Base-by-base conservation (phyloP, 306 rosid genomes). In the Prunus salicina region DNA sequence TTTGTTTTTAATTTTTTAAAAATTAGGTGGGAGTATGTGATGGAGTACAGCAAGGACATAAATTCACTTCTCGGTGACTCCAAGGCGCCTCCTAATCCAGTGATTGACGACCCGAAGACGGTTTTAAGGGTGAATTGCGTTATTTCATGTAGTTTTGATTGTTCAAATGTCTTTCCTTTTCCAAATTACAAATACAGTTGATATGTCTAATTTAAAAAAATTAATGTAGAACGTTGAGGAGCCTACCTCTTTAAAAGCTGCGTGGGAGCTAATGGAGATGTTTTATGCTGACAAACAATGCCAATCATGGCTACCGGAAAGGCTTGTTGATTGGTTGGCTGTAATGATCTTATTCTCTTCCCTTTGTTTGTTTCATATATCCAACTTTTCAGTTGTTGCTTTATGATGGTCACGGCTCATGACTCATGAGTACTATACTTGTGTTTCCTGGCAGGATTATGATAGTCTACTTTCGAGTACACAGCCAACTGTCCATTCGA, bases 271-370 rank as follows among this genome's bases (percentile, higher is more conserved):
- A 82, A 81, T 94, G 91, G 95, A 89, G 84, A 87, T 94, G 78
- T 94, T 94, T 84, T 94, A 90, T 81, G 97, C 88, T 1, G 98
- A 94, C 88, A 94, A 89, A 82, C 89, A 84, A 74, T 91, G 91
- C 71, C 97, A 89, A 85, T 82, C 95, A 64, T 94, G 96, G 96
- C 88, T 87, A 77, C 90, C 88, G 62, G 98, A 94, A 83, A 91
- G 89, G 75, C 93, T 94, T 76, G 95, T 92, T 81, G 98, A 94
- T 88, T 94, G 98, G 97, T 80, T 94, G 88, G 88, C 95, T 76
- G 98, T 94, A 94, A 86, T 85, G 87, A 87, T 89, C 89, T 67
- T 70, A 70, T 70, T 74, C 67, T 38, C 62, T 72, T 38, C 67
- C 69, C 27, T 77, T 55, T 14, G 12, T 57, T 30, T 77, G 73